phyloP scores from a whole-genome alignment of 2,329 filamentous ascomycete genomes.

The Triangularia setosa region DNA sequence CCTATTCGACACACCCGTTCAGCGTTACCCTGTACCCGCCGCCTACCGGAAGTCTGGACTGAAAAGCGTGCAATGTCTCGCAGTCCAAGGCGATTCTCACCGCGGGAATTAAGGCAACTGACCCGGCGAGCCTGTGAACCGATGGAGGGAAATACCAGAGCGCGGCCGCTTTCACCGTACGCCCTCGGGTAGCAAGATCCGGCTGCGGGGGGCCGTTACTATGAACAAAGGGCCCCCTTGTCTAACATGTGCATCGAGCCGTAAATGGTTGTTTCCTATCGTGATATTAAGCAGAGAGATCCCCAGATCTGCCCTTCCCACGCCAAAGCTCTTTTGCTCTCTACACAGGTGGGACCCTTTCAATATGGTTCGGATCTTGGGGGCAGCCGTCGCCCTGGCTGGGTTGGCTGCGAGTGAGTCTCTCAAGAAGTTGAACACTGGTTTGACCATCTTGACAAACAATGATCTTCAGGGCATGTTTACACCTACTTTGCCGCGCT shows the following conservation, averaged over 20 bases:
- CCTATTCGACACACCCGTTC: conserved; percentile 13
- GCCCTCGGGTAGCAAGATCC: not conserved
- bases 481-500: not conserved
- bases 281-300: conserved; percentile 11
- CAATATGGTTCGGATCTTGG: conserved; percentile 12
- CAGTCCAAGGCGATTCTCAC: not conserved
- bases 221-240: not conserved
- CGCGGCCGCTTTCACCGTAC: not conserved
- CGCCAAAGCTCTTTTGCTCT: not conserved
- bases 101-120: not conserved
- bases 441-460: conserved; percentile 37
- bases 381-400: conserved; percentile 6
- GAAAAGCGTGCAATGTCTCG: not conserved
- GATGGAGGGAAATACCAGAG: not conserved
- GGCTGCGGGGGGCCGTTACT: not conserved
- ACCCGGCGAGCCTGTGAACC: not conserved
- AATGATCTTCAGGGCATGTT: conserved; percentile 40
- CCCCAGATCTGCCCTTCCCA: not conserved
- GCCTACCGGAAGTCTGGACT: not conserved
- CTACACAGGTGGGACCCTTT: not conserved
- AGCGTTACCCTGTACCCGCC: conserved; percentile 13
- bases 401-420: conserved; percentile 27
- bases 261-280: not conserved
- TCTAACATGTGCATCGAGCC: not conserved
- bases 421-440: conserved; percentile 34